Evolutionary conservation across 345 rosid genomes (phyloP), one percentile per base, ranked within the genome.

Genomic region (Toxicodendron radicans): DNA sequence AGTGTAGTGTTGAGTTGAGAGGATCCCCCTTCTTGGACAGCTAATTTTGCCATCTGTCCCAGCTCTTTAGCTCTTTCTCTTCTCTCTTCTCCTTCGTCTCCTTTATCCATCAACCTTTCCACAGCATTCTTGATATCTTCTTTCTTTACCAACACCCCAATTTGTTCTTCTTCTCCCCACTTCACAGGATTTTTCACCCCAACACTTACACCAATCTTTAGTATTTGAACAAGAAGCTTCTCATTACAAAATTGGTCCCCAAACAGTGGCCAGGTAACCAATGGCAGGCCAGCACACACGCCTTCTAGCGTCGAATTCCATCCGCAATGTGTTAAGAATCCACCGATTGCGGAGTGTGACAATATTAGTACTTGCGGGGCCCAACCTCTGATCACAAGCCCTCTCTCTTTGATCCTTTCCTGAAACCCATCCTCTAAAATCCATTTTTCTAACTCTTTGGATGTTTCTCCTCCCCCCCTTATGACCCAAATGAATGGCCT

Each of bases 251-350:
- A 66, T 32, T 66, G 78, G 21, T 66, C 78, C 12, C 10, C 66
- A 21, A 66, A 66, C 0, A 66, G 71, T 7, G 77, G 72, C 72
- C 71, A 74, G 56, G 77, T 74, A 10, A 74, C 9, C 38, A 74
- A 2, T 12, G 71, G 66, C 10, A 66, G 9, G 46, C 71, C 77
- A 10, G 72, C 64, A 57, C 10, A 38, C 0, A 74, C 11, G 6
- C 70, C 73, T 58, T 75, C 78, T 21, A 75, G 10, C 9, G 59
- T 33, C 20, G 77, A 74, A 66, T 66, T 74, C 77, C 77, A 74
- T 3, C 77, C 77, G 38, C 77, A 74, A 30, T 66, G 78, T 20
- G 68, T 75, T 10, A 75, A 33, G 78, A 75, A 75, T 0, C 68
- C 78, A 48, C 78, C 73, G 16, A 75, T 24, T 7, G 73, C 65